Evolutionary conservation across 2,329 filamentous ascomycete species (phyloP).

Genomic region (Diplodia mutila): DNA sequence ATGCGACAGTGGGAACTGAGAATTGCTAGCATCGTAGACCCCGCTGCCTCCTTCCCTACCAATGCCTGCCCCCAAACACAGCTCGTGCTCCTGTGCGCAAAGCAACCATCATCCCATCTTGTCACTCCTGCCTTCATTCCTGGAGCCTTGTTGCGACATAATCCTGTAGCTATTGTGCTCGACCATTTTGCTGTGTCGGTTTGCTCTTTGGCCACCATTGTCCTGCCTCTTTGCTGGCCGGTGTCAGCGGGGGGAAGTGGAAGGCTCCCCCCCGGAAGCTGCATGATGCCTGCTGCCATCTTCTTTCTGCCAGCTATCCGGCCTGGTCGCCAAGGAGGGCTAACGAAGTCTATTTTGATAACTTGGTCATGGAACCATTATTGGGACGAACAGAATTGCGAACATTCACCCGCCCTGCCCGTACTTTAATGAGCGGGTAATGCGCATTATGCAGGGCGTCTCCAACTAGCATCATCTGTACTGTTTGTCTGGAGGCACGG

Average conservation of each 20-base stretch:
- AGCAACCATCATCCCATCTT: not conserved
- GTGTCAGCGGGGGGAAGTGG: not conserved
- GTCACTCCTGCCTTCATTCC: not conserved
- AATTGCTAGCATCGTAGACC: constrained; percentile 19
- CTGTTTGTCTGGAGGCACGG: constrained; percentile 1
- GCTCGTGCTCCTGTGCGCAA: not conserved
- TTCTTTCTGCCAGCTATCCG: not conserved
- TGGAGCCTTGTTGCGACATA: not conserved
- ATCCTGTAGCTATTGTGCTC: not conserved
- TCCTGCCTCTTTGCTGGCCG: not conserved
- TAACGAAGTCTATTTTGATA: constrained; percentile 22
- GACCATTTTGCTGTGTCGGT: not conserved
- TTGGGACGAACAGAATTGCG: not conserved
- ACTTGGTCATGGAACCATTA: not conserved
- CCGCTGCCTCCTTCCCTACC: not conserved
- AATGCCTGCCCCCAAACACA: constrained; percentile 3
- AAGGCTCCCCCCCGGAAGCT: not conserved
- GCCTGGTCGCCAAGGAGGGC: constrained; percentile 1
- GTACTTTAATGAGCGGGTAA: not conserved
- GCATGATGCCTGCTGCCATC: constrained; percentile 14
- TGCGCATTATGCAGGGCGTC: not conserved
- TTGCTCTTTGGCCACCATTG: not conserved
- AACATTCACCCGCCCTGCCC: not conserved
- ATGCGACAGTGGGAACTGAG: constrained; percentile 1
- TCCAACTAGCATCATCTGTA: not conserved